Evolutionary conservation across 345 rosid genomes (phyloP).

Genomic region (Citrus inodora): DNA sequence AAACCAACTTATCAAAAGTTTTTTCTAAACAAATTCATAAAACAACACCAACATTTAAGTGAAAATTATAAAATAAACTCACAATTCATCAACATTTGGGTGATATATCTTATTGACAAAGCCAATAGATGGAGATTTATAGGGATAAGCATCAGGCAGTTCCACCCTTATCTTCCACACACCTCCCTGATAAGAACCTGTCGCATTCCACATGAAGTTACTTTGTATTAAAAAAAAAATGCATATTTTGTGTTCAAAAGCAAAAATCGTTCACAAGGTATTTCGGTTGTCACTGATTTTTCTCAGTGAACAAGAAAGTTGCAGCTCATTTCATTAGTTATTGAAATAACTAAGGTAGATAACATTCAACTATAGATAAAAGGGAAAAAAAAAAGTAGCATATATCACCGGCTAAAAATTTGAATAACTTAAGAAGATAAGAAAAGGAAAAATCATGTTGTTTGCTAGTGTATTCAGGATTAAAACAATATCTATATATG

Average conservation of each 20-base stretch:
- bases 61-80: conserved; percentile 30
- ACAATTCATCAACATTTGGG: conserved; percentile 99
- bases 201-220: conserved; percentile 21
- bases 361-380: neutral
- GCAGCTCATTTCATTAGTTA: conserved; percentile 12
- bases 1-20: neutral
- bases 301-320: conserved; percentile 21
- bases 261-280: neutral
- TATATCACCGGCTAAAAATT: neutral
- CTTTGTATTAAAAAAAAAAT: neutral
- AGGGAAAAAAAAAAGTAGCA: neutral
- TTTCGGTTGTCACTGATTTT: conserved; percentile 11
- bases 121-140: conserved; percentile 95
- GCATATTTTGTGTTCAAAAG: neutral
- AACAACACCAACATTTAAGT: neutral
- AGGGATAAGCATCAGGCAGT: conserved; percentile 99
- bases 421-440: neutral
- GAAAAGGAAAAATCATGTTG: neutral
- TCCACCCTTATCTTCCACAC: conserved; percentile 97
- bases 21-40: neutral
- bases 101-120: conserved; percentile 94
- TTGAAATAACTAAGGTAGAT: neutral
- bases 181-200: conserved; percentile 92
- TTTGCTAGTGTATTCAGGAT: neutral
- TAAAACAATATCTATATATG: conserved; percentile 12